Evolutionary conservation across 257 asterid species (phyloP).

Genomic region (Plantago major): DNA sequence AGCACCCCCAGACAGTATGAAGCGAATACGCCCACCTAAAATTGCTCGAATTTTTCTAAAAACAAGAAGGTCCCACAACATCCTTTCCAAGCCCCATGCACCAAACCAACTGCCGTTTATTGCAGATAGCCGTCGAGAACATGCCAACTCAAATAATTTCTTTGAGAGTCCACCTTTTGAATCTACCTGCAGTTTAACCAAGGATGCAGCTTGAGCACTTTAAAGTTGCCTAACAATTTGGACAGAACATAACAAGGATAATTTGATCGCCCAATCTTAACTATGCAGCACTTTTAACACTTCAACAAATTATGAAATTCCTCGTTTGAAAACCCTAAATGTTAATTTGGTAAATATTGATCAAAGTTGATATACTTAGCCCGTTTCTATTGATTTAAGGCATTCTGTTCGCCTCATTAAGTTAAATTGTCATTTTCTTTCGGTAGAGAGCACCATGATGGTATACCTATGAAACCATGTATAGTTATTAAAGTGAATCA

Average conservation of each 20-base stretch:
- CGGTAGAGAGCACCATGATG: too few species aligned
- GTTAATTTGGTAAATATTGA: too few species aligned
- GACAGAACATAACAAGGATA: constrained; percentile 7
- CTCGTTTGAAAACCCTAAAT: too few species aligned
- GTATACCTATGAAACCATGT: too few species aligned
- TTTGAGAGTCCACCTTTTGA: constrained; percentile 79
- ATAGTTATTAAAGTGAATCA: too few species aligned
- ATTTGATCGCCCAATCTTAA: not conserved
- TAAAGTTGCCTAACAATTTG: constrained; percentile 11
- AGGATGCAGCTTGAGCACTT: constrained; percentile 7
- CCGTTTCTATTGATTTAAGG: too few species aligned
- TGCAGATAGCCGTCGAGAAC: constrained; percentile 74
- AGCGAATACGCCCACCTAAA: constrained; percentile 93
- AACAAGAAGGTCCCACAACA: constrained; percentile 78
- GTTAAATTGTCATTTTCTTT: too few species aligned
- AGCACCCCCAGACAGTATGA: constrained; percentile 95
- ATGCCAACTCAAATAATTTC: constrained; percentile 81
- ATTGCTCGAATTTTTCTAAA: constrained; percentile 85
- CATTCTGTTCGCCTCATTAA: too few species aligned
- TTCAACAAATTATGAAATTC: too few species aligned
- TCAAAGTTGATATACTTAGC: too few species aligned
- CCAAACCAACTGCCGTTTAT: constrained; percentile 97
- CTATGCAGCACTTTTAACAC: too few species aligned
- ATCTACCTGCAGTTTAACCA: constrained; percentile 62
- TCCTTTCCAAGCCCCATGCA: constrained; percentile 94